Percentiles rank a stretch among this genome's conserved stretches.
Evolutionary conservation across 352 stramenopile genomes (phyloP).

Genomic region (Phytopythium kandeliae): DNA sequence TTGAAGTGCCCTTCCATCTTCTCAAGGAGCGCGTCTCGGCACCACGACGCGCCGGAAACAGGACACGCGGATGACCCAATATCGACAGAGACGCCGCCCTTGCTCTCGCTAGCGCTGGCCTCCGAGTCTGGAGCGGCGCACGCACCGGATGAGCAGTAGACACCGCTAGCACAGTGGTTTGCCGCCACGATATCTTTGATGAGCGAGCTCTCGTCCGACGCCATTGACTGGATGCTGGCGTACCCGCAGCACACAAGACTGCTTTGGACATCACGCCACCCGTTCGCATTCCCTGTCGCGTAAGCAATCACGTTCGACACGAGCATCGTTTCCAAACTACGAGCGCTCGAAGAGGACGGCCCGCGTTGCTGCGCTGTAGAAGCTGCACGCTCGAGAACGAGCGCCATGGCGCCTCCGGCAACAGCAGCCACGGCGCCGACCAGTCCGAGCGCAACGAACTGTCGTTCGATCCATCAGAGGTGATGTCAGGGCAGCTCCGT

Average conservation of each 20-base stretch:
- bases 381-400: slow-evolving; percentile 21
- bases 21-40: slow-evolving; percentile 35
- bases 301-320: slow-evolving; percentile 22
- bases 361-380: not conserved
- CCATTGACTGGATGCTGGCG: slow-evolving; percentile 8
- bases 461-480: too few species aligned
- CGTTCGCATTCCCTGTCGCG: slow-evolving; percentile 12
- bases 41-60: slow-evolving; percentile 31
- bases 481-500: too few species aligned
- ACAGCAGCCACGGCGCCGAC: slow-evolving; percentile 35
- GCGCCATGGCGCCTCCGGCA: slow-evolving; percentile 35
- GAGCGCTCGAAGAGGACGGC: not conserved
- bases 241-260: slow-evolving; percentile 58
- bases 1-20: slow-evolving; percentile 42
- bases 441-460: slow-evolving; percentile 48
- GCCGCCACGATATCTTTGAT: slow-evolving; percentile 24
- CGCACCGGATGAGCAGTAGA: slow-evolving; percentile 24
- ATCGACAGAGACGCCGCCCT: not conserved
- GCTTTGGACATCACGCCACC: slow-evolving; percentile 43
- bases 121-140: slow-evolving; percentile 10
- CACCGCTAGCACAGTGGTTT: slow-evolving; percentile 28
- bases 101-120: slow-evolving; percentile 10
- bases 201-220: slow-evolving; percentile 19
- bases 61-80: slow-evolving; percentile 24
- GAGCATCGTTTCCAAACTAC: slow-evolving; percentile 38